Evolutionary conservation across 768 basidiomycete genomes (phyloP).

Genomic region (Boletus fagicola): DNA sequence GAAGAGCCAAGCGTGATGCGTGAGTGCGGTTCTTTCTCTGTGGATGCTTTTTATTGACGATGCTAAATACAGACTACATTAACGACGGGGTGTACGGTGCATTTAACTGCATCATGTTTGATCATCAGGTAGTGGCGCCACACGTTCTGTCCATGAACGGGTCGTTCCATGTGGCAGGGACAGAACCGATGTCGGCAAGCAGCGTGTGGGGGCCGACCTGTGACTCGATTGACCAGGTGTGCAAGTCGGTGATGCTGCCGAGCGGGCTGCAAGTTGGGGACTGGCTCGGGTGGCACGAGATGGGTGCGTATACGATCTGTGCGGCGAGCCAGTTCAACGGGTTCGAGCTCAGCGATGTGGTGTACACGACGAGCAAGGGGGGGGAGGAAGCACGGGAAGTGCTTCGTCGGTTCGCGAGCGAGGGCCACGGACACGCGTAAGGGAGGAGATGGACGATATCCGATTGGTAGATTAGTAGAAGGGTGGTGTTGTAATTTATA

Average conservation of each 20-base stretch:
- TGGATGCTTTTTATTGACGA: conserved; percentile 1
- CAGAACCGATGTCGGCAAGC: conserved; percentile 47
- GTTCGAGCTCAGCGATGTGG: conserved; percentile 75
- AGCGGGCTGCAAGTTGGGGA: conserved; percentile 81
- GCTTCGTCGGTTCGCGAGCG: conserved; percentile 49
- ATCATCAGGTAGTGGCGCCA: conserved; percentile 91
- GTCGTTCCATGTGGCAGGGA: conserved; percentile 46
- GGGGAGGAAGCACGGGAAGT: conserved; percentile 52
- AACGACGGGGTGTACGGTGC: conserved; percentile 99
- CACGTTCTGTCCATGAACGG: conserved; percentile 69
- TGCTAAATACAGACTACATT: conserved; percentile 76
- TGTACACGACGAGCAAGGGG: conserved; percentile 69
- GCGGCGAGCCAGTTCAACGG: conserved; percentile 97
- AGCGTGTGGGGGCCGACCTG: conserved; percentile 99
- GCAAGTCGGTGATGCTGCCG: conserved; percentile 59
- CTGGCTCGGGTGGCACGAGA: conserved; percentile 96
- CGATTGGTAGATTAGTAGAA: background rate
- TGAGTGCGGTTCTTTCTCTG: conserved; percentile 45
- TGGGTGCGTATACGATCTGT: conserved; percentile 99
- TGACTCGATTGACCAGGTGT: conserved; percentile 95
- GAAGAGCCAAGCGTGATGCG: conserved; percentile 78
- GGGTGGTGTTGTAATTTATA: conserved; percentile 14
- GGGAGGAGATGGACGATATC: background rate
- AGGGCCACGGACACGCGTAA: conserved; percentile 38
- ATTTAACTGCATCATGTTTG: conserved; percentile 96